Evolutionary conservation across 306 rosid species (phyloP), one percentile per base, ranked within the genome.

Genomic region (Fragaria iinumae): DNA sequence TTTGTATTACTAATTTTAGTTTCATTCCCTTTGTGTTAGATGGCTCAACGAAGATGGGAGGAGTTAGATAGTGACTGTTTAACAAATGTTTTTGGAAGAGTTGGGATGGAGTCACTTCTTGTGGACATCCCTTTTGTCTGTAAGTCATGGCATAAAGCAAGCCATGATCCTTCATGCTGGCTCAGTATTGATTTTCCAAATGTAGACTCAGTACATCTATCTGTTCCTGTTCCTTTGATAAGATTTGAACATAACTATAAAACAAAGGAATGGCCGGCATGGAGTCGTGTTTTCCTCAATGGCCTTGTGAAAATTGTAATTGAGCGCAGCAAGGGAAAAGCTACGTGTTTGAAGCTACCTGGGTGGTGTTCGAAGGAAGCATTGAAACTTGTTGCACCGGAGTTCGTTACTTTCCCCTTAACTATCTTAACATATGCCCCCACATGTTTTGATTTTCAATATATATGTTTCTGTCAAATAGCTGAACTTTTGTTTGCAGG

Each of bases 61-160:
- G 48, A 65, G 12, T 38, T 38, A 8, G 13, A 65, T 27, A 18
- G 18, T 14, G 53, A 65, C 16, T 65, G 16, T 13, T n/a, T 65
- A 6, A 11, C n/a, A n/a, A 65, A 36, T 65, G 16, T 65, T 7
- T 38, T 18, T 18, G 6, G 14, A 14, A 65, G 70, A 38, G 70
- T 18, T 12, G 4, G 70, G 13, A 18, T 65, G 48, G 70, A 18
- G 23, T 65, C 27, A 2, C 48, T 38, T 20, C 47, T 18, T 20
- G 11, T 39, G n/a, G 48, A 38, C n/a, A 38, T 65, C 48, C 29
- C 70, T 65, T 65, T 65, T 65, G 48, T 65, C 11, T 38, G 48
- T 27, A 65, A 38, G 70, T 65, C 70, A 65, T 65, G 27, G 48
- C 17, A 34, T n/a, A 65, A 25, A 65, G 48, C 47, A 64, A 64